Base-by-base conservation (phyloP, 331 rosid species). In the Telfairia occidentalis region DNA sequence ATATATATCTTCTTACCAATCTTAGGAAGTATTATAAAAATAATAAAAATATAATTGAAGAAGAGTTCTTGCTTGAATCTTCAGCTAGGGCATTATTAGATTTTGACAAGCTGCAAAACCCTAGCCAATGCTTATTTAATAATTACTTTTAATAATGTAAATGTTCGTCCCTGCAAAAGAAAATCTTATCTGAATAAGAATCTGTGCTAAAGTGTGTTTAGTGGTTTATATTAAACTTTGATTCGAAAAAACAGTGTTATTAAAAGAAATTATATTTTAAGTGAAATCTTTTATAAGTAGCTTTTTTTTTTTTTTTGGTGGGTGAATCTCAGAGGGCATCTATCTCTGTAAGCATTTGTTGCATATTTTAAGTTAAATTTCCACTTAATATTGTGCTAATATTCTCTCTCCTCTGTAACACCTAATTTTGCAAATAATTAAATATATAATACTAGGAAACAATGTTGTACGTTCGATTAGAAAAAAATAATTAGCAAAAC, bases 71-170 rank as follows among this genome's bases (percentile, higher is more conserved):
- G 78, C 55, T 38, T 75, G 75, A 46, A 75, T 75, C 42, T 75
- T 58, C 40, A 42, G 54, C 55, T 42, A 75, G 78, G 78, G 24
- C 23, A 53, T 74, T 75, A 60, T 38, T 43, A 75, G 78, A 75
- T 75, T 75, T 75, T 55, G 57, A 75, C 71, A 55, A 58, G 78
- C 71, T 42, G 54, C 70, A 59, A 28, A 75, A 59, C 78, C 78
- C 78, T 58, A 75, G 70, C 78, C 78, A 73, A 9, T 60, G 42
- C 46, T 24, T 57, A 75, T 74, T 60, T 38, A 64, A 64, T 3
- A 55, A 74, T 75, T 59, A 59, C 18, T 75, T 40, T 69, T 42
- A 13, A 13, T 69, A 42, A 42, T 55, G 24, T 75, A 75, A 59
- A 75, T 52, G 58, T 48, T 48, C 37, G 29, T 69, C 23, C 34